These are phyloP conservation scores for Flueggea neowawraea DNA, from an alignment of 441 rosid genomes.

Conservation along the genomic window DNA sequence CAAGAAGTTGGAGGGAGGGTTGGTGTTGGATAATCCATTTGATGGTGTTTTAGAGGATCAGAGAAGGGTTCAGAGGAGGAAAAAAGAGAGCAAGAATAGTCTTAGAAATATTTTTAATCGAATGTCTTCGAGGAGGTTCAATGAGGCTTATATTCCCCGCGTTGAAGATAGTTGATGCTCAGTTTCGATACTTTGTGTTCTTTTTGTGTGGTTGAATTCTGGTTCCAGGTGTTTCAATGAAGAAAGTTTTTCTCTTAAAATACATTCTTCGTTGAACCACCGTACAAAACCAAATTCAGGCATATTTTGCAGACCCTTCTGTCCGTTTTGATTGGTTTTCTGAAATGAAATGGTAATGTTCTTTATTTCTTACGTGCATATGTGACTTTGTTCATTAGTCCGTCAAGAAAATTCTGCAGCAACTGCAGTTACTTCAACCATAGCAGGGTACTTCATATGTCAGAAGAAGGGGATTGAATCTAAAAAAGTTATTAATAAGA, in stretches of 20 bases:
- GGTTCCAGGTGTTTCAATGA: conserved; percentile 8
- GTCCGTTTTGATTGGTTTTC: too few species aligned
- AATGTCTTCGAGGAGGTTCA: conserved; percentile 45
- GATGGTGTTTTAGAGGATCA: conserved; percentile 8
- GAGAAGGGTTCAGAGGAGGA: conserved; percentile 14
- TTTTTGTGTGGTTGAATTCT: background rate
- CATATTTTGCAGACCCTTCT: too few species aligned
- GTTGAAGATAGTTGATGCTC: too few species aligned
- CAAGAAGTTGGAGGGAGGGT: conserved; percentile 49
- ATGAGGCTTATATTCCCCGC: conserved; percentile 17
- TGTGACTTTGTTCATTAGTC: too few species aligned
- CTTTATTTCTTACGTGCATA: too few species aligned
- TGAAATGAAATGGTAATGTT: too few species aligned
- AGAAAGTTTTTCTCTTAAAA: background rate
- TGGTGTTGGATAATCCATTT: conserved; percentile 36
- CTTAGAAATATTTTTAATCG: conserved; percentile 57
- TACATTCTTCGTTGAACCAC: conserved; percentile 6
- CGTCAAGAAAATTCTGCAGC: too few species aligned
- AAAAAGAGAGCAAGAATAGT: conserved; percentile 49
- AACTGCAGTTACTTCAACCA: too few species aligned
- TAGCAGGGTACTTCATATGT: too few species aligned
- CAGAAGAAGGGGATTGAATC: too few species aligned
- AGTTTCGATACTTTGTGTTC: too few species aligned
- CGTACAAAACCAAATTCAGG: background rate
- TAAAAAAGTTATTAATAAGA: too few species aligned